Percentiles rank a stretch among this genome's conserved stretches.
These are phyloP conservation scores for Exophiala lecanii-corni DNA, from an alignment of 2,329 filamentous ascomycete genomes.

Conservation along the genomic window DNA sequence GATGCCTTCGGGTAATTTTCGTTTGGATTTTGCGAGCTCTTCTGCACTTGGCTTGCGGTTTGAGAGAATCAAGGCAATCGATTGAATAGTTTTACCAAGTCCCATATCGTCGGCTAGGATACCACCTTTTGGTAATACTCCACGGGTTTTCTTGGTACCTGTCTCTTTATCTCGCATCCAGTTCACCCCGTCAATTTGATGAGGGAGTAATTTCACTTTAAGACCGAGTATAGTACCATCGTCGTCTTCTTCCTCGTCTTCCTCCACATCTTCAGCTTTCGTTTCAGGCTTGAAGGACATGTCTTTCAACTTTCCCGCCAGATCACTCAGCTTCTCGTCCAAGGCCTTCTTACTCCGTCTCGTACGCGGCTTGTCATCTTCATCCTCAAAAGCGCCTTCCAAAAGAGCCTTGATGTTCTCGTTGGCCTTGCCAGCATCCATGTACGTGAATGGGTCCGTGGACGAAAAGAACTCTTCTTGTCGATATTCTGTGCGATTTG, in stretches of 20 bases:
- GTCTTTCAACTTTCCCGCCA: slow-evolving; percentile 40
- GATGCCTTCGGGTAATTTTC: slow-evolving; percentile 63
- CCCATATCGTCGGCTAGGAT: slow-evolving; percentile 96
- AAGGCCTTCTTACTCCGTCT: slow-evolving; percentile 38
- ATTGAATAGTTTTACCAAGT: slow-evolving; percentile 91
- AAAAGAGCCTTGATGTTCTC: slow-evolving; percentile 49
- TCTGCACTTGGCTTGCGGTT: slow-evolving; percentile 65
- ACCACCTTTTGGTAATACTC: slow-evolving; percentile 77
- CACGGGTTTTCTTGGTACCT: slow-evolving; percentile 74
- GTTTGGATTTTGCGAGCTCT: slow-evolving; percentile 43
- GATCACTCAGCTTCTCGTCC: slow-evolving; percentile 36
- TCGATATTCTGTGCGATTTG: slow-evolving; percentile 36
- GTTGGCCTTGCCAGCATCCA: slow-evolving; percentile 46
- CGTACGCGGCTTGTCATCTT: slow-evolving; percentile 38
- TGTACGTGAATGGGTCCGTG: slow-evolving; percentile 49
- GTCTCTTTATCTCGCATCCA: slow-evolving; percentile 96
- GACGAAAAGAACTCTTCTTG: slow-evolving; percentile 49
- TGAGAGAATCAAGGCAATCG: slow-evolving; percentile 78
- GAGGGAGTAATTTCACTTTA: slow-evolving; percentile 80
- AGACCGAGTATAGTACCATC: slow-evolving; percentile 72
- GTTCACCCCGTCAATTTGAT: slow-evolving; percentile 87
- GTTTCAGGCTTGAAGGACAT: slow-evolving; percentile 37
- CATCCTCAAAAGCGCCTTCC: slow-evolving; percentile 49
- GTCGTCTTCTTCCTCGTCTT: slow-evolving; percentile 34
- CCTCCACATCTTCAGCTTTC: slow-evolving; percentile 28